Conservation (phyloP, 1,139 yeast species). For the Suhomyces yuchorum region DNA sequence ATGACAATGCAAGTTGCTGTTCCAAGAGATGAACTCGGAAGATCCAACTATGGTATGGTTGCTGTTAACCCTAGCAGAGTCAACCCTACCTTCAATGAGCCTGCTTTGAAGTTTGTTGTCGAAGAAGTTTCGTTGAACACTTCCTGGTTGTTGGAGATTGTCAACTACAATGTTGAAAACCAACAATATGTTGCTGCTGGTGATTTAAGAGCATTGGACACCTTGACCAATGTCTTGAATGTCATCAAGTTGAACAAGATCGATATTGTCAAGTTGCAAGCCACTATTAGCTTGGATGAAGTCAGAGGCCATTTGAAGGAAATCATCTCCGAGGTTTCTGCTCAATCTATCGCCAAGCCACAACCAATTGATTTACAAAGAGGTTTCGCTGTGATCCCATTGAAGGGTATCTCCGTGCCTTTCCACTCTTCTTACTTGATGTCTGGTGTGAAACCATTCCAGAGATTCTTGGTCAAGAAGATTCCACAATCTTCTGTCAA, state of each 20-base stretch:
- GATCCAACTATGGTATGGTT: conserved; percentile 99
- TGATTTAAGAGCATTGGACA: conserved; percentile 92
- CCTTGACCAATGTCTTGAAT: conserved; percentile 89
- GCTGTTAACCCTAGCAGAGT: conserved; percentile 97
- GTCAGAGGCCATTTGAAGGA: conserved; percentile 86
- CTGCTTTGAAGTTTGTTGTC: conserved; percentile 93
- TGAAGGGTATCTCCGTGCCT: conserved; percentile 97
- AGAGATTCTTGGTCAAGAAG: conserved; percentile 94
- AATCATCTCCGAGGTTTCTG: conserved; percentile 82
- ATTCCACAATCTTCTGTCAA: conserved; percentile 93
- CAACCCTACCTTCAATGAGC: conserved; percentile 83
- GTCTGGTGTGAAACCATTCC: conserved; percentile 98
- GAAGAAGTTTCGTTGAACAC: conserved; percentile 83
- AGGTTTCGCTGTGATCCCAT: conserved; percentile 97
- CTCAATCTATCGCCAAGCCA: conserved; percentile 79
- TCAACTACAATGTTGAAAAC: conserved; percentile 96
- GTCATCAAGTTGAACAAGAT: conserved; percentile 91
- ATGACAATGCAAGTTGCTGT: conserved; percentile 99
- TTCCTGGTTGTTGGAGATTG: conserved; percentile 94
- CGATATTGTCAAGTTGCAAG: conserved; percentile 86
- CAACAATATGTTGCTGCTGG: conserved; percentile 99
- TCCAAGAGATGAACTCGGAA: conserved; percentile 91
- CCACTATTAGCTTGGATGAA: conserved; percentile 77
- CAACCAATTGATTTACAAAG: conserved; percentile 97
- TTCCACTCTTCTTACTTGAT: conserved; percentile 97